Evolutionary conservation across 2,329 filamentous ascomycete genomes (phyloP).

Genomic region (Fusarium sp.): DNA sequence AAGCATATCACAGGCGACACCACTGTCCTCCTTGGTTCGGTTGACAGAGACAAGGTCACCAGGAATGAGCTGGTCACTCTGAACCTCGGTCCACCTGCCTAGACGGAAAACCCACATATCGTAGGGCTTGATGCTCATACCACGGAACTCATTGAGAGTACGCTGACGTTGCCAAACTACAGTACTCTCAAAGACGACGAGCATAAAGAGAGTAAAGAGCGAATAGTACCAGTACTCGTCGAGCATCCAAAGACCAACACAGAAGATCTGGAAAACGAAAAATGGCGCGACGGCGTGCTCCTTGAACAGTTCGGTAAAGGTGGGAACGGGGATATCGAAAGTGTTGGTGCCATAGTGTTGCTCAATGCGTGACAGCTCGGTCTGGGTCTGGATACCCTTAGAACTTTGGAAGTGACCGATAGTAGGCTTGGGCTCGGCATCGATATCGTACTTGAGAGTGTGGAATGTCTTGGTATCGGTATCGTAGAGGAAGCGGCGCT

Average conservation of each 20-base stretch:
- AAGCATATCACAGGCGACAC: conserved; percentile 97
- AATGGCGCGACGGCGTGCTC: conserved; percentile 99
- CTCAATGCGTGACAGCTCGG: conserved; percentile 83
- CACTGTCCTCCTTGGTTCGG: conserved; percentile 95
- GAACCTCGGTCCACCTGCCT: conserved; percentile 87
- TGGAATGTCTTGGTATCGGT: conserved; percentile 78
- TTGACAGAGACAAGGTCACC: conserved; percentile 93
- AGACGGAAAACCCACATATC: conserved; percentile 91
- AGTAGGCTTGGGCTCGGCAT: conserved; percentile 83
- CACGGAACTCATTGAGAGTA: conserved; percentile 94
- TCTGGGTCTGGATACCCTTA: conserved; percentile 77
- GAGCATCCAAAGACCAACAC: conserved; percentile 97
- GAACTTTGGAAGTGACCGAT: conserved; percentile 84
- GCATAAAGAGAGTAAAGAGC: conserved; percentile 98
- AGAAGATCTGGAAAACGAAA: conserved; percentile 99
- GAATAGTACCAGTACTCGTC: conserved; percentile 99
- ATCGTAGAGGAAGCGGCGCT: conserved; percentile 92
- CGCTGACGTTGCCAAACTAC: conserved; percentile 99
- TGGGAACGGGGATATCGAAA: conserved; percentile 97
- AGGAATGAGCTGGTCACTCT: conserved; percentile 91
- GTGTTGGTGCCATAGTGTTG: conserved; percentile 96
- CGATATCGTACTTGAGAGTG: conserved; percentile 85
- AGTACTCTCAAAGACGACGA: conserved; percentile 96
- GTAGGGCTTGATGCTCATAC: conserved; percentile 99
- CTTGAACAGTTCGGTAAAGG: conserved; percentile 95